A percentile compares a stretch with the other conserved stretches of the same genome.
These are phyloP conservation scores for Jamesozyma gamospora DNA, from an alignment of 805 yeast genomes.

Conservation along the genomic window DNA sequence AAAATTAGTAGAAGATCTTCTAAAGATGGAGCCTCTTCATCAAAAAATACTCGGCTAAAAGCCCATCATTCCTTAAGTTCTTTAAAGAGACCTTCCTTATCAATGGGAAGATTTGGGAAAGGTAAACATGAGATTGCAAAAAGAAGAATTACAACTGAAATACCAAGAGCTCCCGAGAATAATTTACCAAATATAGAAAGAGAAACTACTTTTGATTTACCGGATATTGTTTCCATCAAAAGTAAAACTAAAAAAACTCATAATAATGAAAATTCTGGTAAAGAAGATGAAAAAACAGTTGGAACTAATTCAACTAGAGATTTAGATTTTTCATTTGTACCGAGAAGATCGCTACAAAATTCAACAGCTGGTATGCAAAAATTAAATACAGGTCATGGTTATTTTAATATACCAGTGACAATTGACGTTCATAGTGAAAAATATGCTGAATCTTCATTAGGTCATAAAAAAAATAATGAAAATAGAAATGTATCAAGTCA, in stretches of 20 bases:
- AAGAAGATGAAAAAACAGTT: not conserved
- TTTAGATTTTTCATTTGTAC: conserved; percentile 5
- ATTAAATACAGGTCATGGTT: conserved; percentile 8
- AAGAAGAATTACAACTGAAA: conserved; percentile 10
- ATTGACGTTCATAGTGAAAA: conserved; percentile 7
- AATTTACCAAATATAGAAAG: not conserved
- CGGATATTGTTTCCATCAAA: conserved; percentile 20
- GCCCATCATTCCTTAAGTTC: not conserved
- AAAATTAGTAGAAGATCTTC: not conserved
- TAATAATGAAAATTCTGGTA: not conserved
- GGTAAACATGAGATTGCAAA: conserved; percentile 16
- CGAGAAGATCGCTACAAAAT: conserved; percentile 17
- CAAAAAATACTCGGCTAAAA: not conserved
- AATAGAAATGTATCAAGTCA: not conserved
- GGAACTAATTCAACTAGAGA: conserved; percentile 1
- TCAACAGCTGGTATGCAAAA: conserved; percentile 14
- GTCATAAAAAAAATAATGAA: not conserved
- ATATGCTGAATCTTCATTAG: not conserved
- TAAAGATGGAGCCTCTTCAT: not conserved
- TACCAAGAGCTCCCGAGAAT: not conserved
- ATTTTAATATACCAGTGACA: conserved; percentile 16
- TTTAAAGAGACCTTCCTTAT: conserved; percentile 6
- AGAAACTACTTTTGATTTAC: conserved; percentile 11
- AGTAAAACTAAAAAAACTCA: conserved; percentile 9
- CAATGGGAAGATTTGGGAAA: conserved; percentile 9